A percentile compares a stretch with the other conserved stretches of the same genome.
Conservation (phyloP, 495 filamentous ascomycete genomes). For the Penicillium psychrofluorescens region DNA sequence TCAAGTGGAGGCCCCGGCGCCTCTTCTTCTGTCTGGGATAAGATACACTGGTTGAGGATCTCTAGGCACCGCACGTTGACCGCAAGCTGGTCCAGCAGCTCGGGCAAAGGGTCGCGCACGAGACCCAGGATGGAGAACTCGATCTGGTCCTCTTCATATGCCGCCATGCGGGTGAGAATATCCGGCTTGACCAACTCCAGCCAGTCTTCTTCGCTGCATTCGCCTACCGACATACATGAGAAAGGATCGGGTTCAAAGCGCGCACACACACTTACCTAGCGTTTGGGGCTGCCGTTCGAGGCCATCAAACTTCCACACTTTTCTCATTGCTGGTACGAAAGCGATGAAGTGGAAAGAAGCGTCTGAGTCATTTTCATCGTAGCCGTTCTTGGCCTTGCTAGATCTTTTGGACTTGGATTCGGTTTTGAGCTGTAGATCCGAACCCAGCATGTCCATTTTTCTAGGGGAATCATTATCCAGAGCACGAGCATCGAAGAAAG, state of each 20-base stretch:
- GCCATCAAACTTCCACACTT: constrained; percentile 88
- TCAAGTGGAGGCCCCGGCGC: neutral
- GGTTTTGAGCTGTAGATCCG: constrained; percentile 61
- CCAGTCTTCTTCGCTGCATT: constrained; percentile 40
- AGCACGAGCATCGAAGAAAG: neutral
- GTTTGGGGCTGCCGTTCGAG: constrained; percentile 65
- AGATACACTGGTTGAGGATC: constrained; percentile 26
- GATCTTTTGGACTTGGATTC: constrained; percentile 46
- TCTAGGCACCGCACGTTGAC: constrained; percentile 37
- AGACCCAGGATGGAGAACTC: constrained; percentile 52
- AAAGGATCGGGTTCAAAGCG: neutral
- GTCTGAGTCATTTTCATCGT: constrained; percentile 40
- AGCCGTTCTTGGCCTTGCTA: constrained; percentile 12
- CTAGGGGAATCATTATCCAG: constrained; percentile 17
- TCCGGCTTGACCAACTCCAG: constrained; percentile 37
- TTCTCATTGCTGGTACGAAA: constrained; percentile 67
- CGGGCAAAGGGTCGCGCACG: constrained; percentile 42
- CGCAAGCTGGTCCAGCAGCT: constrained; percentile 33
- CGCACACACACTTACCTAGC: constrained; percentile 46
- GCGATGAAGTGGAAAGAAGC: constrained; percentile 80
- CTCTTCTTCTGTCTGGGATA: neutral
- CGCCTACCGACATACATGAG: constrained; percentile 12
- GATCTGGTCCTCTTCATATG: constrained; percentile 47
- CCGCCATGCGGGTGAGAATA: constrained; percentile 43
- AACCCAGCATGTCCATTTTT: constrained; percentile 72